phyloP scores from a whole-genome alignment of 805 yeast genomes.

The Ogataea populi-albae region DNA sequence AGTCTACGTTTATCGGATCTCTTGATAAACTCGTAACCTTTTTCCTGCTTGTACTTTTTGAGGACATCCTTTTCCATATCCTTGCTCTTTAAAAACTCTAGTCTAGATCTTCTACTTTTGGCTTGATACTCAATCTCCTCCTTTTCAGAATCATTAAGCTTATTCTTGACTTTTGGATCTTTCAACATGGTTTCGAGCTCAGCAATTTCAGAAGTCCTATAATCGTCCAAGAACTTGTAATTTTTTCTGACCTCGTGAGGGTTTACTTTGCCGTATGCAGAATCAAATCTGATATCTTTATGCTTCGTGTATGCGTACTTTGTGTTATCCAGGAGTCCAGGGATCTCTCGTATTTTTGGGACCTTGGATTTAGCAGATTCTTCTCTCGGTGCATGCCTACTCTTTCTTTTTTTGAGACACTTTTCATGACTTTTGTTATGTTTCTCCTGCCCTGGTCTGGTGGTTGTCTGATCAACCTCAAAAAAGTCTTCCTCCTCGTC shows the following conservation, averaged over 20 bases:
- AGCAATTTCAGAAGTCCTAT: slow-evolving; percentile 69
- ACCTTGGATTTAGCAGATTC: slow-evolving; percentile 71
- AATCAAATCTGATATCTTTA: slow-evolving; percentile 86
- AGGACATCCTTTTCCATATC: slow-evolving; percentile 72
- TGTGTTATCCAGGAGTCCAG: slow-evolving; percentile 49
- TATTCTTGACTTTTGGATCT: slow-evolving; percentile 46
- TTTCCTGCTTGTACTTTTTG: slow-evolving; percentile 53
- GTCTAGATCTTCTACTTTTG: slow-evolving; percentile 63
- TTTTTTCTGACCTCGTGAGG: slow-evolving; percentile 62
- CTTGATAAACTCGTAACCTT: slow-evolving; percentile 60
- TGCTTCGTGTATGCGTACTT: slow-evolving; percentile 44
- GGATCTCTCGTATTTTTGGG: slow-evolving; percentile 67
- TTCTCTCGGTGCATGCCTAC: slow-evolving; percentile 88
- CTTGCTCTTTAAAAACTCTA: slow-evolving; percentile 66
- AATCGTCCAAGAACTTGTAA: slow-evolving; percentile 83
- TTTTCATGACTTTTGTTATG: slow-evolving; percentile 19
- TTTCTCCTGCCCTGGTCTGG: too few species aligned
- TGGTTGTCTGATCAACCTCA: too few species aligned
- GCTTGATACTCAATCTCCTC: slow-evolving; percentile 53
- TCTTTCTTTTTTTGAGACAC: slow-evolving; percentile 35
- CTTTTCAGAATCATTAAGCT: slow-evolving; percentile 42
- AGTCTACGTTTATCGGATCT: slow-evolving; percentile 69
- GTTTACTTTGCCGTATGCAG: slow-evolving; percentile 85
- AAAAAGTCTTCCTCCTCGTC: slow-evolving; percentile 33
- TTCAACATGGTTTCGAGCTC: slow-evolving; percentile 56